Base-by-base conservation (phyloP, 345 rosid species). In the Bruguiera parviflora region DNA sequence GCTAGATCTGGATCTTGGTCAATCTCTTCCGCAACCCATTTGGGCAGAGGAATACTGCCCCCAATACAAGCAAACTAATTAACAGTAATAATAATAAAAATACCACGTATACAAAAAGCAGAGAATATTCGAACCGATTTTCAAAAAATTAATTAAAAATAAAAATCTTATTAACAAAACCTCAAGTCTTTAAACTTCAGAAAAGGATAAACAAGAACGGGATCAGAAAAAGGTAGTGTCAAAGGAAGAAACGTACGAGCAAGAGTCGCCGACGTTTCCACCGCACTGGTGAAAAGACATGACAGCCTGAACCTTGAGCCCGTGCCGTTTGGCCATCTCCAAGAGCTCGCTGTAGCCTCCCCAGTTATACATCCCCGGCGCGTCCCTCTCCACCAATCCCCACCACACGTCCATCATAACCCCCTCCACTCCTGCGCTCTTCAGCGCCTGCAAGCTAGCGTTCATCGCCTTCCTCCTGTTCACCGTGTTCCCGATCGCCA, bases 251-350 rank as follows among this genome's bases (percentile, higher is more conserved):
- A 84, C 98, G 15, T 58, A 92, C 99, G 68, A 79, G 83, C 90
- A 89, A 68, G 97, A 92, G 66, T 95, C 99, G 49, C 99, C 97
- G 62, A 95, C 99, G 88, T 94, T 94, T 63, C 99, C 99, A 53
- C 99, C 99, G 51, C 99, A 94, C 85, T 87, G 99, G 78, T 94
- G 99, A 71, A 91, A 94, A 33, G 99, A 94, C 99, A 94, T 94
- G 31, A 94, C 99, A 1, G 97, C 92, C 78, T 94, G 99, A 49
- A 94, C 96, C 82, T 94, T 94, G 29, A 94, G 92, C 0, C 99
- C 99, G 20, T 87, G 82, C 68, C 84, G 83, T 76, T 83, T 84
- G 3, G 96, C 99, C 99, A 94, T 89, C 58, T 94, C 92, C 19
- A 94, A 67, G n/a, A 94, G 76, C 72, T 91, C 99, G 28, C 73